phyloP scores from a whole-genome alignment of 108 stramenopile genomes.

The Cyclotella choctawhatcheeana region DNA sequence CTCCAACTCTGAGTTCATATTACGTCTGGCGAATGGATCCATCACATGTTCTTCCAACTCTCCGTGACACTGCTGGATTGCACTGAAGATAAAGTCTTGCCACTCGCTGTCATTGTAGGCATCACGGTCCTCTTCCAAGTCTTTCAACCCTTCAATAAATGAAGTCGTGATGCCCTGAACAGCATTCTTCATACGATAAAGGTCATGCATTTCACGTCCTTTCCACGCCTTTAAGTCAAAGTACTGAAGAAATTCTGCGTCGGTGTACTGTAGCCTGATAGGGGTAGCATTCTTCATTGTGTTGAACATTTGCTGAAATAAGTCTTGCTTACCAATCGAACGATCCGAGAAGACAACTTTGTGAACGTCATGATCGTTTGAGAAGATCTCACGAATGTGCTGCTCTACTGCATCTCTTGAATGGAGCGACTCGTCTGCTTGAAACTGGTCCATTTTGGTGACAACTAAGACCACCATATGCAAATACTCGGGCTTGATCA shows the following conservation, averaged over 20 bases:
- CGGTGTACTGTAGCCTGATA: constrained; percentile 21
- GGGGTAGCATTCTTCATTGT: constrained; percentile 4
- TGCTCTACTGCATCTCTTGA: constrained; percentile 12
- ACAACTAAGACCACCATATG: constrained; percentile 21
- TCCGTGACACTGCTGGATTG: constrained; percentile 22
- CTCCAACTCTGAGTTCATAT: constrained; percentile 20
- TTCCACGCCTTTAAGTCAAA: constrained; percentile 39
- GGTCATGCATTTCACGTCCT: constrained; percentile 24
- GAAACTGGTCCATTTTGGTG: constrained; percentile 28
- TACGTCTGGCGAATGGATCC: constrained; percentile 4
- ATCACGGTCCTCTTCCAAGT: constrained; percentile 11
- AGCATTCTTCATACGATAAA: constrained; percentile 23
- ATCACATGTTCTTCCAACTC: constrained; percentile 22
- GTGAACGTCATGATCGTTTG: constrained; percentile 17
- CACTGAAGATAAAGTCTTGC: constrained; percentile 17
- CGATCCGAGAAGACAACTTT: constrained; percentile 21
- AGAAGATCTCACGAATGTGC: constrained; percentile 14
- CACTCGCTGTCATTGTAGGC: constrained; percentile 9
- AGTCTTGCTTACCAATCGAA: constrained; percentile 12
- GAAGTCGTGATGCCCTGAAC: constrained; percentile 14
- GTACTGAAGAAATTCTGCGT: constrained; percentile 29
- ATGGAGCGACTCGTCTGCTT: background rate
- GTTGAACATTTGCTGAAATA: constrained; percentile 15
- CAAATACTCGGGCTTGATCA: constrained; percentile 34
- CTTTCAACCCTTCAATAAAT: constrained; percentile 16